phyloP scores from a whole-genome alignment of 2,329 filamentous ascomycete species.

The Golovinomyces cichoracearum region DNA sequence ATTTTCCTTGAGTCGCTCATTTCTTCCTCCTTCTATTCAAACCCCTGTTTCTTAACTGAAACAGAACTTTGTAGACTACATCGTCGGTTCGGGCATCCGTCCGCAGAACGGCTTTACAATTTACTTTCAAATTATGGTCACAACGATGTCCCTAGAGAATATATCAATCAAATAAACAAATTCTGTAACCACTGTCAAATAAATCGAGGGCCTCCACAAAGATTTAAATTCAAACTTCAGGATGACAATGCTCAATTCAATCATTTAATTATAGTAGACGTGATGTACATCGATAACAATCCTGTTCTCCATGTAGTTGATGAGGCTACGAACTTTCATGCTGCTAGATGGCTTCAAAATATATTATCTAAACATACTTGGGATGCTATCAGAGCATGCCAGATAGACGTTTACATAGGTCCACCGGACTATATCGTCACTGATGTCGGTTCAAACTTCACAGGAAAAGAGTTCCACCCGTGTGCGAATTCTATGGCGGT shows the following conservation, averaged over 20 bases:
- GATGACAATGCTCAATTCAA: not conserved
- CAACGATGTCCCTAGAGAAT: not conserved
- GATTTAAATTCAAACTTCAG: not conserved
- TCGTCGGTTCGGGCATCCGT: not conserved
- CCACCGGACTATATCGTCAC: not conserved
- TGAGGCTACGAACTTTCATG: not conserved
- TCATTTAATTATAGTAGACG: not conserved
- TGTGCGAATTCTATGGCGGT: not conserved
- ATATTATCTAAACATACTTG: not conserved
- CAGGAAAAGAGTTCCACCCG: not conserved
- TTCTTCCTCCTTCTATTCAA: not conserved
- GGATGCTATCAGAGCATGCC: not conserved
- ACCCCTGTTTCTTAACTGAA: not conserved
- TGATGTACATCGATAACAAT: not conserved
- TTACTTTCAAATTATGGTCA: not conserved
- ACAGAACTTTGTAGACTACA: not conserved
- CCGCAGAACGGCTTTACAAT: not conserved
- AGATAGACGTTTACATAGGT: not conserved
- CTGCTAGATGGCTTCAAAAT: not conserved
- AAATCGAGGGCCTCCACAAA: not conserved
- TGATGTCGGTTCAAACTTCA: not conserved
- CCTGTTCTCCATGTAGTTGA: slow-evolving; percentile 1
- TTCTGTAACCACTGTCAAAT: not conserved
- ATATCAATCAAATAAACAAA: not conserved
- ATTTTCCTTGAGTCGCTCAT: not conserved